Conservation (phyloP, 441 rosid species). For the Mallotus japonicus region DNA sequence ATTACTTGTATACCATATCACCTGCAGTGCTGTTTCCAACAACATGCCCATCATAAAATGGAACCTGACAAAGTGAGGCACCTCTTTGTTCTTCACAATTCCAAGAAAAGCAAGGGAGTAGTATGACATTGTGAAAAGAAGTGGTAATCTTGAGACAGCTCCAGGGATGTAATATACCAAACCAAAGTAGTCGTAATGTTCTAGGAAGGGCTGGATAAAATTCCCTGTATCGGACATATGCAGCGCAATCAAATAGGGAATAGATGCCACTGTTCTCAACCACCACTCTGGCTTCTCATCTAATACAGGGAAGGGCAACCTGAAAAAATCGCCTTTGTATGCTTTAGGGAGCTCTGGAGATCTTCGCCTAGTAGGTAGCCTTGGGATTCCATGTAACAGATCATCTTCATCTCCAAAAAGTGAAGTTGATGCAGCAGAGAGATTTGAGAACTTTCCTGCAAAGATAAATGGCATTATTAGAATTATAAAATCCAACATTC, state of each 20-base stretch:
- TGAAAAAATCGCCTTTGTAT: constrained; percentile 38
- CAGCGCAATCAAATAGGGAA: constrained; percentile 67
- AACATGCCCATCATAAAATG: constrained; percentile 88
- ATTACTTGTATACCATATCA: constrained; percentile 55
- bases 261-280: constrained; percentile 71
- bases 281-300: constrained; percentile 73
- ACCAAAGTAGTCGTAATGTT: constrained; percentile 43
- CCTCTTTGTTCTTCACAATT: constrained; percentile 56
- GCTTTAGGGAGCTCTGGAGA: constrained; percentile 31
- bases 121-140: constrained; percentile 65
- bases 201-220: constrained; percentile 57
- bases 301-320: constrained; percentile 45
- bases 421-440: constrained; percentile 20
- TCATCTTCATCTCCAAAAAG: constrained; percentile 27
- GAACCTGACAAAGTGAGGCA: constrained; percentile 72
- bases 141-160: constrained; percentile 61
- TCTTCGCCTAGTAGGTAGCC: constrained; percentile 17
- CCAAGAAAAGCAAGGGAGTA: constrained; percentile 50
- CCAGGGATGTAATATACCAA: constrained; percentile 64
- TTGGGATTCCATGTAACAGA: constrained; percentile 13
- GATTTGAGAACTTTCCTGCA: constrained; percentile 30
- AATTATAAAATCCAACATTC: background rate
- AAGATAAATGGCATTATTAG: constrained; percentile 1
- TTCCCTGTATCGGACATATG: constrained; percentile 72
- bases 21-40: constrained; percentile 64